A percentile compares a stretch with the other conserved stretches of the same genome.
Evolutionary conservation across 2,329 filamentous ascomycete genomes (phyloP).

Genomic region (Bipolaris zeicola): DNA sequence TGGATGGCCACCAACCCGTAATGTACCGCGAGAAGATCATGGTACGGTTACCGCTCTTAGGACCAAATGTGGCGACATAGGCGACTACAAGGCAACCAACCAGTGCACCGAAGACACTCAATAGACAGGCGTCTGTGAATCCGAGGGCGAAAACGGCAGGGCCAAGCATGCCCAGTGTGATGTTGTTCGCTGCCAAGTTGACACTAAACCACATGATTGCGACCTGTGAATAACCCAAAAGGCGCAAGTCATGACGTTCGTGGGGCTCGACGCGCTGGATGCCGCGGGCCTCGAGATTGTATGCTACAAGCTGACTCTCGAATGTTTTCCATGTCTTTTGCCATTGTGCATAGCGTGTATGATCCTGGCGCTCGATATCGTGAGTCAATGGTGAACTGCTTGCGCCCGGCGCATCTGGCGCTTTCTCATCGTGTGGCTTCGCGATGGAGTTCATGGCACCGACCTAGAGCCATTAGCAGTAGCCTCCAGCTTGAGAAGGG

Average conservation of each 20-base stretch:
- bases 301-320: slow-evolving; percentile 53
- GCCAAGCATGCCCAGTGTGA: slow-evolving; percentile 68
- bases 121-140: slow-evolving; percentile 62
- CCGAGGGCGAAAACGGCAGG: slow-evolving; percentile 63
- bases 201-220: slow-evolving; percentile 66
- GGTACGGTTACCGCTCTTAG: slow-evolving; percentile 65
- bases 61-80: slow-evolving; percentile 67
- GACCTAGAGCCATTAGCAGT: slow-evolving; percentile 46
- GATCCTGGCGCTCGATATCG: background rate
- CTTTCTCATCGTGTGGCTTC: slow-evolving; percentile 17
- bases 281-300: slow-evolving; percentile 65
- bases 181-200: slow-evolving; percentile 67
- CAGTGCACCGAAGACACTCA: slow-evolving; percentile 63
- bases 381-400: slow-evolving; percentile 7
- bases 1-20: slow-evolving; percentile 70
- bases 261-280: slow-evolving; percentile 63
- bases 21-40: slow-evolving; percentile 63
- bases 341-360: slow-evolving; percentile 16
- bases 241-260: slow-evolving; percentile 59
- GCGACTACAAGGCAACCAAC: slow-evolving; percentile 61
- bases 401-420: slow-evolving; percentile 31
- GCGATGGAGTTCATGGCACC: slow-evolving; percentile 26
- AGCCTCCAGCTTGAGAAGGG: slow-evolving; percentile 14
- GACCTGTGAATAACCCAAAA: slow-evolving; percentile 62
- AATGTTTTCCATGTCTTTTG: slow-evolving; percentile 39